These are phyloP conservation scores for Kluyveromyces nonfermentans DNA, from an alignment of 805 yeast species.

Conservation along the genomic window DNA sequence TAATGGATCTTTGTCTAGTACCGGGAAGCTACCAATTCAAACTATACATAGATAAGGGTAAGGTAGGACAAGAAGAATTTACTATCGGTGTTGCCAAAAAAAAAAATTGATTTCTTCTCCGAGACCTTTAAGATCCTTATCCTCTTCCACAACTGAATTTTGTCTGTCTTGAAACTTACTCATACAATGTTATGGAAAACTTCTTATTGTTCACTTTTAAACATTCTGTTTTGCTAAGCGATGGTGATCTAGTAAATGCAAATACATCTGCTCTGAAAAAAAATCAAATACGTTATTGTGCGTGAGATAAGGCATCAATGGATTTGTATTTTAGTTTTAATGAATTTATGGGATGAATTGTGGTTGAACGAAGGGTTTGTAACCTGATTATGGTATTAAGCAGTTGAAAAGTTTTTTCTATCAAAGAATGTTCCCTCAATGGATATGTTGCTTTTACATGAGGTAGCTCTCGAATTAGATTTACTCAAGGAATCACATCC, in stretches of 20 bases:
- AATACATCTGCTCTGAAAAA: slow-evolving; percentile 46
- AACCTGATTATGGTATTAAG: slow-evolving; percentile 70
- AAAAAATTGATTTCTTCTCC: slow-evolving; percentile 57
- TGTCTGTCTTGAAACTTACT: slow-evolving; percentile 61
- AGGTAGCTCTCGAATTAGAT: slow-evolving; percentile 40
- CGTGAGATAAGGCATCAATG: slow-evolving; percentile 89
- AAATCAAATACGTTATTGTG: slow-evolving; percentile 72
- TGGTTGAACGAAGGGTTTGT: slow-evolving; percentile 87
- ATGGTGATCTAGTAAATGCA: slow-evolving; percentile 8
- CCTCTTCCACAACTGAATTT: slow-evolving; percentile 78
- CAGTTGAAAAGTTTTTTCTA: slow-evolving; percentile 62
- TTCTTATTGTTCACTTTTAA: slow-evolving; percentile 76
- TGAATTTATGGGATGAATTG: slow-evolving; percentile 91
- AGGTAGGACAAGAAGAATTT: slow-evolving; percentile 52
- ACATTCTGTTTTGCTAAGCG: slow-evolving; percentile 43
- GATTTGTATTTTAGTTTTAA: slow-evolving; percentile 84
- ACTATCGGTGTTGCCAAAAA: slow-evolving; percentile 56
- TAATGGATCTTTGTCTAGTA: slow-evolving; percentile 8
- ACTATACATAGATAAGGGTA: slow-evolving; percentile 50
- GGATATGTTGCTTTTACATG: slow-evolving; percentile 37
- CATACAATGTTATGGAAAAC: slow-evolving; percentile 88
- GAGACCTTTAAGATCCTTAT: slow-evolving; percentile 58
- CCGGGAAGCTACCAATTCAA: slow-evolving; percentile 49
- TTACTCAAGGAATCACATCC: slow-evolving; percentile 64
- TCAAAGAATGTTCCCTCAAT: slow-evolving; percentile 70